Evolutionary conservation across 495 filamentous ascomycete species (phyloP), one percentile per base, ranked within the genome.

Genomic region (Podospora sp.): DNA sequence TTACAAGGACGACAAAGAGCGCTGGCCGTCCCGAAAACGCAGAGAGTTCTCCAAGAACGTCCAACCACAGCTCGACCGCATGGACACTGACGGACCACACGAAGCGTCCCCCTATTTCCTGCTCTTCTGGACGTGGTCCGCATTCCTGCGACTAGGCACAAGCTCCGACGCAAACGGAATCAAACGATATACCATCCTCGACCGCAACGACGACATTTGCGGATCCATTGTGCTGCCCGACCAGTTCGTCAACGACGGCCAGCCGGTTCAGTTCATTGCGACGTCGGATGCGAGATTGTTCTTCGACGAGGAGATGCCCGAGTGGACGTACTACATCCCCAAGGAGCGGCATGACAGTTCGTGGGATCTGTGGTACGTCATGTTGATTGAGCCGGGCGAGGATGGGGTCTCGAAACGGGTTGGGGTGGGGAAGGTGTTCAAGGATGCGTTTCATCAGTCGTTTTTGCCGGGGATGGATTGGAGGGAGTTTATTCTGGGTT

Each of bases 241-340:
- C 40, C 16, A 62, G 7, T 62, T 62, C 22, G 33, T 35, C 36
- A 18, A 62, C 21, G 26, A 62, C 8, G 6, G 22, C 1, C 60
- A 62, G 16, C 5, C 40, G 36, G 22, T 26, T 57, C 68, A 73
- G 24, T 77, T 79, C 52, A 64, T 78, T 35, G 77, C 77, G 12
- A 67, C 78, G 22, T 74, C 73, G 20, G 76, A 79, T n/a, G 76
- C 77, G n/a, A 77, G 72, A 40, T 59, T n/a, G 0, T 76, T 79
- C 63, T 68, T 63, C 12, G 20, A 51, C 3, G 71, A 72, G 24
- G 77, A 79, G 67, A 68, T 64, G 29, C 58, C 64, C 20, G 66
- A 56, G 6, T 79, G 77, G 77, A 75, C 72, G 9, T 75, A 72
- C 62, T 78, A 78, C 62, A 72, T 78, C 67, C 63, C 69, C 36